These are phyloP conservation scores for Lentinula raphanica DNA, from an alignment of 768 basidiomycete species.

Conservation along the genomic window DNA sequence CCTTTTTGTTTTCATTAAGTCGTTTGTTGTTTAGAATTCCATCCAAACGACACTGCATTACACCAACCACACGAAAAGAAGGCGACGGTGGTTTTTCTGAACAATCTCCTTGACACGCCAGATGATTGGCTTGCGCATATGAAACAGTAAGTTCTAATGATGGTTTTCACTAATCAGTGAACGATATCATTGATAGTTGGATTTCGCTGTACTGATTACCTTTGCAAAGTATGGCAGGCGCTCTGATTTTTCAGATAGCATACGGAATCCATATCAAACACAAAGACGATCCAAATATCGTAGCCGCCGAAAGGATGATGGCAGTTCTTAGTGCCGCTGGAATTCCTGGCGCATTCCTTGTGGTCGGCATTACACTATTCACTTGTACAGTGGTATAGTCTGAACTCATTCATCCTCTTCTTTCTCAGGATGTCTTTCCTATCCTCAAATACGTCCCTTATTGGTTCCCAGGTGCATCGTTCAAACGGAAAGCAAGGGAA, in stretches of 20 bases:
- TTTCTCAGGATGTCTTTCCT: neutral
- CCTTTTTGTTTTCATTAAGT: too few species aligned
- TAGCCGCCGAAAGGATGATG: conserved; percentile 33
- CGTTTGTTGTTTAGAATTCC: neutral
- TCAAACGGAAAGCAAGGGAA: neutral
- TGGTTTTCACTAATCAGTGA: too few species aligned
- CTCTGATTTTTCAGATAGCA: conserved; percentile 34
- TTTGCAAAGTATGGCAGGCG: conserved; percentile 39
- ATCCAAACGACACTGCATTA: neutral
- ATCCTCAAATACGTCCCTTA: neutral
- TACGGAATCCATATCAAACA: conserved; percentile 42
- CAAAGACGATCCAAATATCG: conserved; percentile 39
- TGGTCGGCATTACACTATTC: too few species aligned
- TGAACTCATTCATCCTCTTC: too few species aligned
- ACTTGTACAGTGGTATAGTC: too few species aligned
- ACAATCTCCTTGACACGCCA: neutral
- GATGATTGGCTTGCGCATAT: neutral
- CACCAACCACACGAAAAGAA: neutral
- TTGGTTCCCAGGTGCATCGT: conserved; percentile 4
- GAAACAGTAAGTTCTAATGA: neutral
- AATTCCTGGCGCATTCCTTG: conserved; percentile 37
- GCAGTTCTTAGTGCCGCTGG: conserved; percentile 27
- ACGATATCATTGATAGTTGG: too few species aligned
- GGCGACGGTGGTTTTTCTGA: neutral
- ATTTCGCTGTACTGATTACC: too few species aligned